phyloP scores from a whole-genome alignment of 441 rosid species.

The Erodium texanum region DNA sequence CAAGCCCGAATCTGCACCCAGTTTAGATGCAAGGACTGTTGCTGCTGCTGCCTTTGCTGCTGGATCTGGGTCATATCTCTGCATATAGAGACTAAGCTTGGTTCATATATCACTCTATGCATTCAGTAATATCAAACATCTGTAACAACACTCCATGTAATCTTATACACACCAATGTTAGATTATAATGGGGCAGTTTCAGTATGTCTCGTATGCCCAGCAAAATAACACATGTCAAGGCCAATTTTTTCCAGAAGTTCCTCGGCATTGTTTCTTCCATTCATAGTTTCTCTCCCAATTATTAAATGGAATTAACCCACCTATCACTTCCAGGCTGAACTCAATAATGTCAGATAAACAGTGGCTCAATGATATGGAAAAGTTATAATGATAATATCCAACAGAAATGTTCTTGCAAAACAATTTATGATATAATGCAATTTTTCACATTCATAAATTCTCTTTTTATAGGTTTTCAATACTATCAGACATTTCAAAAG shows the following conservation, averaged over 20 bases:
- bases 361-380: no score
- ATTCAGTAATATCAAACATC: neutral
- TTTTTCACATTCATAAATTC: no score
- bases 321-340: no score
- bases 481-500: neutral
- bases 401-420: no score
- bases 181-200: no score
- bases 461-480: neutral
- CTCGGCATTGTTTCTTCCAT: neutral
- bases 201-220: neutral
- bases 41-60: slow-evolving; percentile 99
- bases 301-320: neutral
- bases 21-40: slow-evolving; percentile 77
- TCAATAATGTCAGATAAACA: no score
- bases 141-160: neutral
- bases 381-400: no score
- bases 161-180: no score
- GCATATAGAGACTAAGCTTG: slow-evolving; percentile 18
- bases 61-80: slow-evolving; percentile 94
- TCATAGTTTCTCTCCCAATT: neutral
- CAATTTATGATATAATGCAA: no score
- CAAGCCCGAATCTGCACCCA: slow-evolving; percentile 90
- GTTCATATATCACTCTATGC: neutral
- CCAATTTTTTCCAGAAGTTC: neutral
- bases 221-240: neutral